phyloP scores from a whole-genome alignment of 768 basidiomycete species.

The Boletellus ananas region DNA sequence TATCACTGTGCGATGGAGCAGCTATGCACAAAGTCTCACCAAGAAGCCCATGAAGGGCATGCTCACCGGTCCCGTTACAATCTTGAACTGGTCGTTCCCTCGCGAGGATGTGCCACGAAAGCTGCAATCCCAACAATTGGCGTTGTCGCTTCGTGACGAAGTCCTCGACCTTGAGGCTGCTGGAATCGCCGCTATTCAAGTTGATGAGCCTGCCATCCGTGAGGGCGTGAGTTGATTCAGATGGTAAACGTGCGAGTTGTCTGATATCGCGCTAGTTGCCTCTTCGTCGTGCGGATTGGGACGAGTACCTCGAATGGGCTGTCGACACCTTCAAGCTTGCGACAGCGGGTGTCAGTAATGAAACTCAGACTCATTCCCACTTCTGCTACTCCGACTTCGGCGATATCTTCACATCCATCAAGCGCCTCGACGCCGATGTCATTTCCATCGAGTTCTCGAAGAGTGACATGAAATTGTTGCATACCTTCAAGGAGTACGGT shows the following conservation, averaged over 20 bases:
- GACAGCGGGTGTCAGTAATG: constrained; percentile 91
- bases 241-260: background rate
- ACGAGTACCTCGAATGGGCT: constrained; percentile 94
- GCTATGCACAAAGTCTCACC: constrained; percentile 93
- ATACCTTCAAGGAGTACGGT: constrained; percentile 90
- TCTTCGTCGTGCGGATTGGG: constrained; percentile 95
- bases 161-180: constrained; percentile 96
- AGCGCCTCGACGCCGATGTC: constrained; percentile 95
- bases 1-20: constrained; percentile 97
- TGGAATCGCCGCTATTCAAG: constrained; percentile 96
- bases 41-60: constrained; percentile 98
- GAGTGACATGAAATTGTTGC: constrained; percentile 96
- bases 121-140: constrained; percentile 96
- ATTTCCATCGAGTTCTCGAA: constrained; percentile 99
- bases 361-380: constrained; percentile 97
- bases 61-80: constrained; percentile 97
- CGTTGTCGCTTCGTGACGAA: constrained; percentile 96
- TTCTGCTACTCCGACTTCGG: constrained; percentile 99
- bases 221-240: constrained; percentile 70
- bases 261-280: constrained; percentile 57
- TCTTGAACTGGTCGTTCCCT: constrained; percentile 99
- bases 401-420: constrained; percentile 97
- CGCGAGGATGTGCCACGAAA: constrained; percentile 96
- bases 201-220: constrained; percentile 99
- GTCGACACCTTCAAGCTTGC: constrained; percentile 98